These are phyloP conservation scores for Raphanus raphanistrum DNA, from an alignment of 345 rosid genomes.

Conservation along the genomic window DNA sequence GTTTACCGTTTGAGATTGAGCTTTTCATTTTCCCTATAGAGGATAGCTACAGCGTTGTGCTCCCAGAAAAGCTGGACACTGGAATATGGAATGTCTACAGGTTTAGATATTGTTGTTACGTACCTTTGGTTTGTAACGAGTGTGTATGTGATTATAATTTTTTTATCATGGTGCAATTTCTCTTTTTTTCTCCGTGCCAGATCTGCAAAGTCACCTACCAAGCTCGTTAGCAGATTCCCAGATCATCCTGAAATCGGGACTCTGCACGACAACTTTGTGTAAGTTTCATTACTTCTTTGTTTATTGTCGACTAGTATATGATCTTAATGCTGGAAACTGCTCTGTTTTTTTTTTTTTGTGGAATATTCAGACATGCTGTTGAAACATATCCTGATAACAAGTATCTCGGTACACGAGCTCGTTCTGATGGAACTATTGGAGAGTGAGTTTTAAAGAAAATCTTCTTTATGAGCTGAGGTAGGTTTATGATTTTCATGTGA, in stretches of 20 bases:
- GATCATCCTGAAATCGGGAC: conserved; percentile 80
- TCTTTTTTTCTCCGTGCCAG: conserved; percentile 34
- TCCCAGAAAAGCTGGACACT: conserved; percentile 72
- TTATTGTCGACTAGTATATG: conserved; percentile 1
- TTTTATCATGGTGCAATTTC: not conserved
- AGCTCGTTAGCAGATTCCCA: conserved; percentile 58
- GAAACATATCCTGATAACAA: conserved; percentile 61
- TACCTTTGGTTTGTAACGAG: conserved; percentile 1
- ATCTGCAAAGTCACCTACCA: conserved; percentile 64
- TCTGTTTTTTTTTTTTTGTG: not conserved
- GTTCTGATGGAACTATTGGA: conserved; percentile 70
- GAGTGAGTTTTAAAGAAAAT: conserved; percentile 53
- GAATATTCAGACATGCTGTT: conserved; percentile 54
- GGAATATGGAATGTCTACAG: conserved; percentile 94
- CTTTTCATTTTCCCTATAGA: conserved; percentile 35
- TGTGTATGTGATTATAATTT: not conserved
- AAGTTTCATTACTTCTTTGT: conserved; percentile 26
- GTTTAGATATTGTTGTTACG: conserved; percentile 32
- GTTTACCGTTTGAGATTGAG: not conserved
- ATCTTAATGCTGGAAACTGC: not conserved
- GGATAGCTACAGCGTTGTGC: conserved; percentile 56
- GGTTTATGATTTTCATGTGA: conserved; percentile 1
- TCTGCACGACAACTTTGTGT: conserved; percentile 78
- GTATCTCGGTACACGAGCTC: conserved; percentile 76
- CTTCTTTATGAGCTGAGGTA: not conserved